Percentiles rank a stretch among this genome's conserved stretches.
These are phyloP conservation scores for Boletus huronensis DNA, from an alignment of 768 basidiomycete species.

Conservation along the genomic window DNA sequence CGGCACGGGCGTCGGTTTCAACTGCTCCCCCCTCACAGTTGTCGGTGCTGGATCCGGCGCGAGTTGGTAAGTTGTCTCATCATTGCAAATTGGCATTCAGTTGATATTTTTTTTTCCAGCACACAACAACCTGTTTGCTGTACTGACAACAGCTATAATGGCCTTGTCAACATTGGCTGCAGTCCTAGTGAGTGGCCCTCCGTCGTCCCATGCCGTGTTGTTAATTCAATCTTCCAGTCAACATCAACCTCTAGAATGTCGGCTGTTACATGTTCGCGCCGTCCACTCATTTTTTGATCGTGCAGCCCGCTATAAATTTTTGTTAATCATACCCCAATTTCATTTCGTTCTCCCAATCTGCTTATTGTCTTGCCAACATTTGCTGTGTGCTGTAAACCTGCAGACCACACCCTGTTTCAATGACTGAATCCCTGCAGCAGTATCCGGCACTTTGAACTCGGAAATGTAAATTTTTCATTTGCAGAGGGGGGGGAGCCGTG, in stretches of 20 bases:
- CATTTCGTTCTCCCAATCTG: neutral
- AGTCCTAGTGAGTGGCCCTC: constrained; percentile 29
- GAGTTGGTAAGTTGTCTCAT: constrained; percentile 15
- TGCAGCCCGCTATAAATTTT: neutral
- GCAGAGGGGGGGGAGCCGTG: neutral
- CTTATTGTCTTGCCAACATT: neutral
- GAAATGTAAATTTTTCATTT: neutral
- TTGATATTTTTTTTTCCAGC: constrained; percentile 21
- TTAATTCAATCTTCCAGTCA: constrained; percentile 12
- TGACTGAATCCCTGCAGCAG: neutral
- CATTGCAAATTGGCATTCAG: rapidly evolving
- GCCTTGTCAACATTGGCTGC: constrained; percentile 41
- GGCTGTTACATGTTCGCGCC: neutral
- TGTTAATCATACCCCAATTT: constrained; percentile 17
- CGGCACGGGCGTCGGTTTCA: no score
- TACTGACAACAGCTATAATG: constrained; percentile 29
- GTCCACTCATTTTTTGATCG: constrained; percentile 17
- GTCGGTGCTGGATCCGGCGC: neutral
- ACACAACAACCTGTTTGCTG: constrained; percentile 40
- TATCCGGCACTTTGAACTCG: neutral
- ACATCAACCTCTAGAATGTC: constrained; percentile 7
- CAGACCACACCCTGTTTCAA: neutral
- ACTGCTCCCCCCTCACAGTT: constrained; percentile 31
- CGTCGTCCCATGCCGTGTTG: neutral
- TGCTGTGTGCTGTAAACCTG: neutral